These are phyloP conservation scores for Gossypium schwendimanii DNA, from an alignment of 441 rosid genomes.

Conservation along the genomic window DNA sequence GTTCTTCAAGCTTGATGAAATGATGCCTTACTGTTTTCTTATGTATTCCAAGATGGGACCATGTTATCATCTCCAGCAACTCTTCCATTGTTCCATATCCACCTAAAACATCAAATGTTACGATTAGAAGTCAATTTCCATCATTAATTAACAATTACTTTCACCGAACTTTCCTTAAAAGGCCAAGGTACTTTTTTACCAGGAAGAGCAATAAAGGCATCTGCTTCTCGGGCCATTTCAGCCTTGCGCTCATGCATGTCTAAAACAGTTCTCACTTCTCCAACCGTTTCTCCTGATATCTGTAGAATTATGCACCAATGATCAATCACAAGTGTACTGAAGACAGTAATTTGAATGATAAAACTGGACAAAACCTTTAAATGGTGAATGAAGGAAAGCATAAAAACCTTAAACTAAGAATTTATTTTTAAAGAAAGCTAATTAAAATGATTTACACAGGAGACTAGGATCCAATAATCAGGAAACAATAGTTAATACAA, in stretches of 20 bases:
- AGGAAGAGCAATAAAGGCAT: constrained; percentile 92
- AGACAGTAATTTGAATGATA: neutral
- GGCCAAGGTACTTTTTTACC: constrained; percentile 35
- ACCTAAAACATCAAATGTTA: constrained; percentile 37
- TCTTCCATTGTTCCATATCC: constrained; percentile 99
- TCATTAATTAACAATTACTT: neutral
- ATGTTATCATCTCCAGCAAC: constrained; percentile 87
- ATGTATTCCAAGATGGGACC: constrained; percentile 97
- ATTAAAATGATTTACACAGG: neutral
- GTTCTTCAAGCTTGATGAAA: constrained; percentile 12
- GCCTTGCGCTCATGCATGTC: constrained; percentile 98
- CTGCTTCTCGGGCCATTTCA: constrained; percentile 86
- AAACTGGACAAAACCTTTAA: neutral
- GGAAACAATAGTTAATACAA: neutral
- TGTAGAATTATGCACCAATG: constrained; percentile 12
- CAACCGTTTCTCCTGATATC: constrained; percentile 90
- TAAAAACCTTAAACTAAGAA: neutral
- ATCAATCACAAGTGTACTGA: neutral
- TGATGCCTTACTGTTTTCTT: constrained; percentile 62
- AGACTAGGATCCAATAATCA: neutral
- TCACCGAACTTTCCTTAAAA: neutral
- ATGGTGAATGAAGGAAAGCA: constrained; percentile 6
- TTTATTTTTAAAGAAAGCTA: neutral
- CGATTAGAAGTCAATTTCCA: neutral
- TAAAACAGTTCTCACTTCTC: constrained; percentile 71